Conservation (phyloP, 257 asterid species). For the Solanum microdontum region DNA sequence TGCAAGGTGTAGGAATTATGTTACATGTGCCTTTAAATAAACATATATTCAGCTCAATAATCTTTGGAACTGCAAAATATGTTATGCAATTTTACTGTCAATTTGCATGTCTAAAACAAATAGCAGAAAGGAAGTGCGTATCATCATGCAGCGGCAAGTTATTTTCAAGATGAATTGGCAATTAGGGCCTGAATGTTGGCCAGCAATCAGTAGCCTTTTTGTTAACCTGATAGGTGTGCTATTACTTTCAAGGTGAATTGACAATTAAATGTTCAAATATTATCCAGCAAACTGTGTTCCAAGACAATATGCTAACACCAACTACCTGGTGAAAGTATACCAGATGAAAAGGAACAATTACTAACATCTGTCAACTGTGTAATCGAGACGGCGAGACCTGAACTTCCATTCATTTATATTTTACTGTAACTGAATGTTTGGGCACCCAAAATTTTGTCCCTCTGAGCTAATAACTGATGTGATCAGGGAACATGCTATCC, state of each 20-base stretch:
- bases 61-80: not conserved
- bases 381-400: not conserved
- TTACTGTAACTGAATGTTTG: not conserved
- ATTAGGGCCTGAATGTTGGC: not conserved
- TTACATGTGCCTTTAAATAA: not conserved
- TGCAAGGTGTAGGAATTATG: not conserved
- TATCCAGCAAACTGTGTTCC: not conserved
- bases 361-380: not conserved
- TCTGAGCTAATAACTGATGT: not conserved
- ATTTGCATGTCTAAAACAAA: not conserved
- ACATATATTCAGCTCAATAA: not conserved
- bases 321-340: not conserved
- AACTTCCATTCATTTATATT: not conserved
- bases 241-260: not conserved
- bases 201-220: not conserved
- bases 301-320: not conserved
- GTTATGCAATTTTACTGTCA: not conserved
- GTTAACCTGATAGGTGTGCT: not conserved
- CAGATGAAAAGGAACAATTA: not conserved
- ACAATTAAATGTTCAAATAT: not conserved
- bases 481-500: not conserved
- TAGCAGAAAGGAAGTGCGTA: not conserved
- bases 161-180: not conserved
- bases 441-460: not conserved
- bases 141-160: not conserved